Conservation (phyloP, 1,284 basidiomycete genomes). For the Neotropicomus parvogracilis region DNA sequence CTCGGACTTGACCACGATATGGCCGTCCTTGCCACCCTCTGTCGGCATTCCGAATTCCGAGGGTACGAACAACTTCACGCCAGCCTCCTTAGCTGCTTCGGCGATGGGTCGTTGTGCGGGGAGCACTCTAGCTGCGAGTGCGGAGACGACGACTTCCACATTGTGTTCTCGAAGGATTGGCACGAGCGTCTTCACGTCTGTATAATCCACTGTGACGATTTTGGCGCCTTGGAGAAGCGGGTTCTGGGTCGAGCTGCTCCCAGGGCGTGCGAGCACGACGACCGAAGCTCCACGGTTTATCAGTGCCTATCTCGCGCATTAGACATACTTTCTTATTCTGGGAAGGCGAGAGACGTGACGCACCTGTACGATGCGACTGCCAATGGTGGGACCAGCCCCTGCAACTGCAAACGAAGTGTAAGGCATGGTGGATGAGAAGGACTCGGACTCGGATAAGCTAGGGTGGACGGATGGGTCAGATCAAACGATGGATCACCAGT, state of each 20-base stretch:
- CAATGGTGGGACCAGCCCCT: conserved; percentile 32
- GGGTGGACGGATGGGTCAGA: neutral
- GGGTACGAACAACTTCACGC: conserved; percentile 39
- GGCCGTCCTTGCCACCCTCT: conserved; percentile 26
- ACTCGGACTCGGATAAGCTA: too few relatives aligned
- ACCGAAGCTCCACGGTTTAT: conserved; percentile 20
- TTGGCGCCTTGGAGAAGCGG: conserved; percentile 29
- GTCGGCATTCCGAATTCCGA: conserved; percentile 37
- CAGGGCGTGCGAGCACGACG: conserved; percentile 24
- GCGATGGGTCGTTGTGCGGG: conserved; percentile 33
- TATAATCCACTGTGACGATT: conserved; percentile 32
- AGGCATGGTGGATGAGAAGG: conserved; percentile 17
- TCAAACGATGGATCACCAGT: too few relatives aligned
- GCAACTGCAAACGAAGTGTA: conserved; percentile 33
- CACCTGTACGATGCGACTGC: conserved; percentile 30
- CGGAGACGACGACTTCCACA: conserved; percentile 36
- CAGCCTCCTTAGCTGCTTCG: conserved; percentile 37
- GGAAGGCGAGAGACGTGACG: neutral
- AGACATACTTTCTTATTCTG: neutral
- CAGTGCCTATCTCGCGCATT: conserved; percentile 18
- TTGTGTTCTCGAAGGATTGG: conserved; percentile 32
- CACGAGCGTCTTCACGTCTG: conserved; percentile 27
- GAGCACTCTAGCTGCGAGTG: conserved; percentile 29
- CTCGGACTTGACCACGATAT: conserved; percentile 23
- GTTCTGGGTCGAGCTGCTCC: conserved; percentile 21